Percentiles rank a stretch among this genome's conserved stretches.
Evolutionary conservation across 1,284 basidiomycete genomes (phyloP).

Genomic region (Tilletia caries): DNA sequence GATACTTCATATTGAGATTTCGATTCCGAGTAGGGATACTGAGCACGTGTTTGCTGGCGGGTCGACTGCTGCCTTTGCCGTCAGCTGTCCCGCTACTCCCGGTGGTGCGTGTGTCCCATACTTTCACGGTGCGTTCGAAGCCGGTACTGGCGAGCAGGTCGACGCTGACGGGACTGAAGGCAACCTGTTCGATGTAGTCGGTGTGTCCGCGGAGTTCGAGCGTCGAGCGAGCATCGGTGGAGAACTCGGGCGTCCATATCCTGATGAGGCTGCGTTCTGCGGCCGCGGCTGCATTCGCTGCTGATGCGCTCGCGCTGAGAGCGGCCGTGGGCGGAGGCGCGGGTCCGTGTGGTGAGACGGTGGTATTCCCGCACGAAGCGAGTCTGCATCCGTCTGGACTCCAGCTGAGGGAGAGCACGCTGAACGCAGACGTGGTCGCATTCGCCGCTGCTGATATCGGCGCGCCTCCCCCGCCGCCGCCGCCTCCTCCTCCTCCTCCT

Average conservation of each 20-base stretch:
- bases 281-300: neutral
- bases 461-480: too few relatives aligned
- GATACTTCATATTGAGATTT: slow-evolving; percentile 47
- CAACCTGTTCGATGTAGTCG: slow-evolving; percentile 44
- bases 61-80: neutral
- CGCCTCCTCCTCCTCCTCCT: too few relatives aligned
- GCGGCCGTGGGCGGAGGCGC: neutral
- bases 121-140: slow-evolving; percentile 39
- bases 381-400: slow-evolving; percentile 39
- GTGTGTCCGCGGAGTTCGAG: slow-evolving; percentile 45
- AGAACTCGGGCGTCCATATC: slow-evolving; percentile 43
- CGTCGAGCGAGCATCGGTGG: slow-evolving; percentile 36
- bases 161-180: slow-evolving; percentile 38
- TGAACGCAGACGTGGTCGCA: neutral
- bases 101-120: slow-evolving; percentile 41
- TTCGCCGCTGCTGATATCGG: neutral
- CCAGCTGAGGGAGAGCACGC: slow-evolving; percentile 30
- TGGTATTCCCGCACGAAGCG: slow-evolving; percentile 36
- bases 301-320: neutral
- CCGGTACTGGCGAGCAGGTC: slow-evolving; percentile 41
- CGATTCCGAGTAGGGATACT: slow-evolving; percentile 27
- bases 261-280: neutral
- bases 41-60: neutral
- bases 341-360: slow-evolving; percentile 10
- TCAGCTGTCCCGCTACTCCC: neutral